Evolutionary conservation across 2,329 filamentous ascomycete genomes (phyloP).

Genomic region (Phaeosphaeriaceae sp.): DNA sequence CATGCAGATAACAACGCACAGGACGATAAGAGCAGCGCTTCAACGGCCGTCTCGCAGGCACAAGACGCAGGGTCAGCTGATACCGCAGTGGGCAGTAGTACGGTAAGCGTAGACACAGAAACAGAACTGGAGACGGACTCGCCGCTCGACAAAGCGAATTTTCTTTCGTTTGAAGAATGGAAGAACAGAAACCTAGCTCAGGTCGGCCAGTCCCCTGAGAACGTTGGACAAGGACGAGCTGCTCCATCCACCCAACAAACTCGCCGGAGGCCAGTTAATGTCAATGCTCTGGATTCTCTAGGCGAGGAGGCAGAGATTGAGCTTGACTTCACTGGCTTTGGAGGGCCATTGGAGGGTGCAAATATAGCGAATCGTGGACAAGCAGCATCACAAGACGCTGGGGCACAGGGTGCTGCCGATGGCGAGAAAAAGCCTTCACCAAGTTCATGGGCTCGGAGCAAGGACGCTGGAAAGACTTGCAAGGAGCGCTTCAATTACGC

Average conservation of each 20-base stretch:
- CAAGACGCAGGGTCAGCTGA: conserved; percentile 12
- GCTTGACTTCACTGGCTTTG: conserved; percentile 71
- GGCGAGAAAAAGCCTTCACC: conserved; percentile 39
- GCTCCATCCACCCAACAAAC: conserved; percentile 51
- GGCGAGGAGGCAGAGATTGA: conserved; percentile 91
- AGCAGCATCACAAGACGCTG: conserved; percentile 19
- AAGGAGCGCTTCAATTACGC: conserved; percentile 98
- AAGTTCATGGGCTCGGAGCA: conserved; percentile 65
- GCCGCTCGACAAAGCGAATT: conserved; percentile 75
- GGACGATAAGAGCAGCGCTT: conserved; percentile 4
- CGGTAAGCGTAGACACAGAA: conserved; percentile 45
- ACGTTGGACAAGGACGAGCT: conserved; percentile 64
- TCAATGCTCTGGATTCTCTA: conserved; percentile 75
- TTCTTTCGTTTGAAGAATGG: conserved; percentile 98
- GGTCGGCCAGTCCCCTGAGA: conserved; percentile 77
- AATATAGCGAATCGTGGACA: conserved; percentile 22
- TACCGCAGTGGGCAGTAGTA: conserved; percentile 8
- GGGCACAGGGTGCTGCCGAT: conserved; percentile 22
- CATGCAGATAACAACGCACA: conserved; percentile 11
- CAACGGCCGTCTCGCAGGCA: conserved; percentile 7
- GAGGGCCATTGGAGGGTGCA: conserved; percentile 42
- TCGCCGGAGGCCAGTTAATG: conserved; percentile 60
- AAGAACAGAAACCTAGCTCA: conserved; percentile 91
- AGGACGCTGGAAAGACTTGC: conserved; percentile 95
- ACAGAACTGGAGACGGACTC: conserved; percentile 67